Evolutionary conservation across 2,329 filamentous ascomycete genomes (phyloP).

Genomic region (Fusarium buharicum): DNA sequence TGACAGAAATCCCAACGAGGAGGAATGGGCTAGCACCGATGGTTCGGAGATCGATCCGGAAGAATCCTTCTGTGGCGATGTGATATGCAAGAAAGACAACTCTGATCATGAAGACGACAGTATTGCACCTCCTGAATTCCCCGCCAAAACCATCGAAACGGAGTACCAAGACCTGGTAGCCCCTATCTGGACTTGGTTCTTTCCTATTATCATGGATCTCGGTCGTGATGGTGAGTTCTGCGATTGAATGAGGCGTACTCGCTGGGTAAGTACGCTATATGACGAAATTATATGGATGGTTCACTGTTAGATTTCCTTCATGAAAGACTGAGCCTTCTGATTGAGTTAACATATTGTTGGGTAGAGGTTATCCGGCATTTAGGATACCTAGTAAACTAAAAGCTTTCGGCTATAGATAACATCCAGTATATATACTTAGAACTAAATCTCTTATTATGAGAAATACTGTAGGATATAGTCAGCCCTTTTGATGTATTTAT

Average conservation of each 20-base stretch:
- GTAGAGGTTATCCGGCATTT: too few species aligned
- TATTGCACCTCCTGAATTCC: fast-evolving
- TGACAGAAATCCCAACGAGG: neutral
- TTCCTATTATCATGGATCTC: neutral
- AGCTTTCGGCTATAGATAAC: too few species aligned
- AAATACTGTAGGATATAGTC: too few species aligned
- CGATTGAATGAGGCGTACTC: neutral
- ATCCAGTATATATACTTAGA: too few species aligned
- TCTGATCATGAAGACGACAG: neutral
- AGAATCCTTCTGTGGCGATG: conserved; percentile 4
- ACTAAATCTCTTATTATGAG: too few species aligned
- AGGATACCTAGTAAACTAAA: too few species aligned
- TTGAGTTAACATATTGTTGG: too few species aligned
- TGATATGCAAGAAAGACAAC: neutral
- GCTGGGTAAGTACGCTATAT: too few species aligned
- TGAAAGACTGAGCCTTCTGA: too few species aligned
- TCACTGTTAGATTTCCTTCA: too few species aligned
- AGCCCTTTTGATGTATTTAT: too few species aligned
- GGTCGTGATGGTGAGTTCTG: conserved; percentile 6
- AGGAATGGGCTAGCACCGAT: neutral
- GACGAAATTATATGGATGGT: too few species aligned
- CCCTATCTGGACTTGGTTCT: conserved; percentile 6
- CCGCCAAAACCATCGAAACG: neutral
- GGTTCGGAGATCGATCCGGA: conserved; percentile 7
- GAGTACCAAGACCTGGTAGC: neutral